Evolutionary conservation across 2,329 filamentous ascomycete species (phyloP).

Genomic region (Ceratocystis colombiana): DNA sequence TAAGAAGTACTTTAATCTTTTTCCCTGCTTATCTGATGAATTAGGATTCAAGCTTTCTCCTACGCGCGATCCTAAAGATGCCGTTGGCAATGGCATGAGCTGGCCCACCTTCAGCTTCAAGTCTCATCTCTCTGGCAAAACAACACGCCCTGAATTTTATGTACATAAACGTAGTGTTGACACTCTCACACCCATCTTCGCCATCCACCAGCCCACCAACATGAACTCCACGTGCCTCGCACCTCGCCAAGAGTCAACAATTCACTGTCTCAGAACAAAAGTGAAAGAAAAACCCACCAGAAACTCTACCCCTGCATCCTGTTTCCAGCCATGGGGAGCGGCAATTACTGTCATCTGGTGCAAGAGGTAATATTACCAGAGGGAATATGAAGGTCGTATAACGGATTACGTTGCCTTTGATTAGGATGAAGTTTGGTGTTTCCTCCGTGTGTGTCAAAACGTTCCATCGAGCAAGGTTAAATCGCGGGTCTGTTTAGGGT

Average conservation of each 20-base stretch:
- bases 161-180: not conserved
- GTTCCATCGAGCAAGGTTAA: not conserved
- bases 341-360: not conserved
- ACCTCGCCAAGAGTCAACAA: no score
- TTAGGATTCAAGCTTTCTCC: not conserved
- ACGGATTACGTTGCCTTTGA: not conserved
- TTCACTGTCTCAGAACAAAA: no score
- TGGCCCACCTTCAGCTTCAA: not conserved
- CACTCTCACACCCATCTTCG: not conserved
- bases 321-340: not conserved
- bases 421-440: not conserved
- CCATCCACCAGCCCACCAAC: no score
- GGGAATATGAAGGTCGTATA: no score
- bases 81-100: not conserved
- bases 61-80: not conserved
- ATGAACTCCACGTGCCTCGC: not conserved
- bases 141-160: not conserved
- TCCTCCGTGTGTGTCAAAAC: conserved; percentile 12
- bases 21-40: not conserved
- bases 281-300: not conserved
- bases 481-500: not conserved
- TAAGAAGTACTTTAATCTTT: not conserved
- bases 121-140: conserved; percentile 10
- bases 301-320: not conserved
- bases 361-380: not conserved